Conservation (phyloP, 257 asterid genomes). For the Linaria vulgaris region DNA sequence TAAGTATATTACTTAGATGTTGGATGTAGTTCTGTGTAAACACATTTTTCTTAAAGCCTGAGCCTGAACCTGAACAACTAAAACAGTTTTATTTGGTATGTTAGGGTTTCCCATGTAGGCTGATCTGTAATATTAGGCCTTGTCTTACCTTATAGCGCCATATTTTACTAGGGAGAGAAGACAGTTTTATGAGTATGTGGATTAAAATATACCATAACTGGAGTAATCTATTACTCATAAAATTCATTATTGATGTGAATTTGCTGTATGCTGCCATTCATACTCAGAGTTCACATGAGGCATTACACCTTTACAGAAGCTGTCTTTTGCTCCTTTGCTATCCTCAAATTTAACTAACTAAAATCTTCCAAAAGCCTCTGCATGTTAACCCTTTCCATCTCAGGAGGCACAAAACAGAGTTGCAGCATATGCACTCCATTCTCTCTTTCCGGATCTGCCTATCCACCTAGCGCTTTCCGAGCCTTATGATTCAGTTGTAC, state of each 20-base stretch:
- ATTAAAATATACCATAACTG: background rate
- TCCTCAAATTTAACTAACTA: background rate
- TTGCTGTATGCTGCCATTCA: background rate
- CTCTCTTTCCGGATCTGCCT: constrained; percentile 84
- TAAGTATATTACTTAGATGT: constrained; percentile 11
- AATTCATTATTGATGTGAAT: background rate
- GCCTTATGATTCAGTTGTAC: constrained; percentile 77
- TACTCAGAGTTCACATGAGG: background rate
- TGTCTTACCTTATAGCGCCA: too few relatives aligned
- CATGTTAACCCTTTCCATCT: constrained; percentile 24
- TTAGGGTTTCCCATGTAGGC: too few relatives aligned
- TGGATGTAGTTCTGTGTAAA: constrained; percentile 1
- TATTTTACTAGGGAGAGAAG: background rate
- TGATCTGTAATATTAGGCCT: too few relatives aligned
- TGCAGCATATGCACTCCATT: constrained; percentile 88
- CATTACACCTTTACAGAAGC: background rate
- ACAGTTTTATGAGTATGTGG: background rate
- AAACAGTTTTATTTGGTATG: background rate
- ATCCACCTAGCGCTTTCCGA: constrained; percentile 76
- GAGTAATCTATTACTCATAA: background rate
- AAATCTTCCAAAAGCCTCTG: constrained; percentile 16
- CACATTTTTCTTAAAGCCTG: constrained; percentile 7
- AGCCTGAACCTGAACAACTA: background rate
- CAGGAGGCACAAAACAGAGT: constrained; percentile 94
- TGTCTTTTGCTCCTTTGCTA: too few relatives aligned